These are phyloP conservation scores for Tuber magnatum DNA, from an alignment of 495 filamentous ascomycete genomes.

Conservation along the genomic window DNA sequence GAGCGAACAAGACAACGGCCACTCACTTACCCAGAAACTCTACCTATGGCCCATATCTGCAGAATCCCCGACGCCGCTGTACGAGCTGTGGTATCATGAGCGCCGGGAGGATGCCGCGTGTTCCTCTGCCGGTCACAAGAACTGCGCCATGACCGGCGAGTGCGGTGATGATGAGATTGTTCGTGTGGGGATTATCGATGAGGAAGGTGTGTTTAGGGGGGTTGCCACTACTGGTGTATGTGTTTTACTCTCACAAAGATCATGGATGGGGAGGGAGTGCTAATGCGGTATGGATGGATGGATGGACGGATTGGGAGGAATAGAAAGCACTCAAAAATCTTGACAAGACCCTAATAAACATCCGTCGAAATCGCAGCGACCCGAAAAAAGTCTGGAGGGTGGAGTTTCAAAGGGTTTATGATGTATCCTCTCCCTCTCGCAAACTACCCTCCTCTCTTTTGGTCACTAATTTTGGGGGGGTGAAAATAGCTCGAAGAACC, in stretches of 20 bases:
- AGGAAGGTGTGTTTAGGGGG: slow-evolving; percentile 19
- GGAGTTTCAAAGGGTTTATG: slow-evolving; percentile 19
- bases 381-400: slow-evolving; percentile 23
- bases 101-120: background rate
- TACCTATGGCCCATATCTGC: slow-evolving; percentile 26
- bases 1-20: background rate
- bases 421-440: slow-evolving; percentile 3
- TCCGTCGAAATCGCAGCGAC: slow-evolving; percentile 12
- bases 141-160: slow-evolving; percentile 8
- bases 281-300: background rate
- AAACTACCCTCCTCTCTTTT: background rate
- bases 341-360: background rate
- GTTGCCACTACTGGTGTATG: slow-evolving; percentile 24
- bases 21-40: slow-evolving; percentile 12
- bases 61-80: slow-evolving; percentile 16
- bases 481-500: slow-evolving; percentile 29
- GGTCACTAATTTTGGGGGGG: background rate
- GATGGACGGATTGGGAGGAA: background rate
- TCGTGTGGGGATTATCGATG: slow-evolving; percentile 30
- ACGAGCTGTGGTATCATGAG: background rate
- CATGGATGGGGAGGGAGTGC: background rate
- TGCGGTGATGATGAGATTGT: slow-evolving; percentile 27
- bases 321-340: background rate
- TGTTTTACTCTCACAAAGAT: slow-evolving; percentile 5
- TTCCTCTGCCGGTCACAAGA: slow-evolving; percentile 8